Evolutionary conservation across 2,329 filamentous ascomycete genomes (phyloP), one percentile per base, ranked within the genome.

Genomic region (Paracoccidioides lutzii): DNA sequence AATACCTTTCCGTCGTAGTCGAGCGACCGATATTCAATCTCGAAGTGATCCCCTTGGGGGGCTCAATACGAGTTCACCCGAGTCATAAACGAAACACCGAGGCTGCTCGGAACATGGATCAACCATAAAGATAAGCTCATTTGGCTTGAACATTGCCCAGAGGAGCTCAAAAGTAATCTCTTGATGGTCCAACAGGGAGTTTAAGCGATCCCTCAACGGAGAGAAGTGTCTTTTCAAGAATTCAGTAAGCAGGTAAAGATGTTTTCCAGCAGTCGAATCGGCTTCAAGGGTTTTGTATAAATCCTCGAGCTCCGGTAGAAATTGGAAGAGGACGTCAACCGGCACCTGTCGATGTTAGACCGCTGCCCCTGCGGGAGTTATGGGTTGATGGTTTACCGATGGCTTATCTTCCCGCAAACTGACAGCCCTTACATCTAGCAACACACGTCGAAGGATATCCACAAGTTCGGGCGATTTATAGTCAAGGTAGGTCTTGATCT

Each of bases 1-100:
- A 67, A 64, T 33, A 60, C 53, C 54, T 64, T 60, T 54, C 61
- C 59, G 44, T 67, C 59, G 58, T 61, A 66, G 56, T 65, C 59
- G 22, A 66, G 56, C 60, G 63, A 61, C n/a, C 57, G 53, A 43
- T 38, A 51, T 50, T 60, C 41, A 37, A 61, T 51, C 40, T 61
- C 49, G 44, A 60, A 55, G 53, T 55, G 59, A 40, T 58, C 55
- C 48, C 45, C 42, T 35, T 57, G n/a, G 52, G 35, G 45, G n/a
- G 42, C 42, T 15, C 4, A 15, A 32, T 30, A 53, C 15, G 8
- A 40, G 6, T 28, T 52, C 12, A 35, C 49, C 49, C 8, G 28
- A 38, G 12, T 52, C 33, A 52, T 38, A 52, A 10, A 37, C 35
- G 33, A 52, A 52, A 22, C 15, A 37, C 10, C 33, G 49, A 30